Evolutionary conservation across 1,139 yeast species (phyloP).

Genomic region (Debaryomycetaceae sp.): DNA sequence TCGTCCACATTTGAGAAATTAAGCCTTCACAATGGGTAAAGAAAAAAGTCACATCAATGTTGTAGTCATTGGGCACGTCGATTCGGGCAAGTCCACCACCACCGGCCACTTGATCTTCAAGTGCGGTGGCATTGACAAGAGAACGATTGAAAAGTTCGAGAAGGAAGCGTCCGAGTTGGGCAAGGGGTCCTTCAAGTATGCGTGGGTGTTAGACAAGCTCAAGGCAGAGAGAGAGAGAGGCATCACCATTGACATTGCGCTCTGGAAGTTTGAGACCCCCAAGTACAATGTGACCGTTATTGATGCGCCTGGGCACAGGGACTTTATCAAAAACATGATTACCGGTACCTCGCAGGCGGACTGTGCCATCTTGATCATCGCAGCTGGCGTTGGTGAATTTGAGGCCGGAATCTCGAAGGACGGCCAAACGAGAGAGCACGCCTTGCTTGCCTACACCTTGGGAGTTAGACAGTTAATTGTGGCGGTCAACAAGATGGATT

Average conservation of each 20-base stretch:
- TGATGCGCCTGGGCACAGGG: constrained; percentile 92
- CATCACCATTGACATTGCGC: constrained; percentile 84
- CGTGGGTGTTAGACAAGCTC: constrained; percentile 86
- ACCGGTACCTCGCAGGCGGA: constrained; percentile 88
- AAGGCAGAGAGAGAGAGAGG: constrained; percentile 93
- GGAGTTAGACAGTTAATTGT: constrained; percentile 81
- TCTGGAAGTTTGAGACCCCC: constrained; percentile 89
- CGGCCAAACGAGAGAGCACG: constrained; percentile 88
- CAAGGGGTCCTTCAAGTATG: constrained; percentile 92
- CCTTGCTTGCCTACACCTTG: constrained; percentile 75
- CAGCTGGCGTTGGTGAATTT: constrained; percentile 85
- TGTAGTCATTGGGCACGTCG: constrained; percentile 99
- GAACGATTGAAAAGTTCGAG: constrained; percentile 92
- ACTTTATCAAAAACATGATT: constrained; percentile 88
- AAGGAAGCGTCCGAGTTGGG: constrained; percentile 92
- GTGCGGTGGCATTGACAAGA: constrained; percentile 73
- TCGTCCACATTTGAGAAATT: too few species aligned
- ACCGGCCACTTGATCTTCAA: constrained; percentile 7
- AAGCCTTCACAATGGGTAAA: constrained; percentile 69
- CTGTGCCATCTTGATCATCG: constrained; percentile 78
- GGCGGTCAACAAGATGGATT: constrained; percentile 87
- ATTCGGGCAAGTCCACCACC: constrained; percentile 76
- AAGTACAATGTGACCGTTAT: constrained; percentile 81
- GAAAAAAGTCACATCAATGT: constrained; percentile 97
- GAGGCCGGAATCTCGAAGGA: constrained; percentile 88